Base-by-base conservation (phyloP, 2,329 filamentous ascomycete species). In the Clonostachys chloroleuca region DNA sequence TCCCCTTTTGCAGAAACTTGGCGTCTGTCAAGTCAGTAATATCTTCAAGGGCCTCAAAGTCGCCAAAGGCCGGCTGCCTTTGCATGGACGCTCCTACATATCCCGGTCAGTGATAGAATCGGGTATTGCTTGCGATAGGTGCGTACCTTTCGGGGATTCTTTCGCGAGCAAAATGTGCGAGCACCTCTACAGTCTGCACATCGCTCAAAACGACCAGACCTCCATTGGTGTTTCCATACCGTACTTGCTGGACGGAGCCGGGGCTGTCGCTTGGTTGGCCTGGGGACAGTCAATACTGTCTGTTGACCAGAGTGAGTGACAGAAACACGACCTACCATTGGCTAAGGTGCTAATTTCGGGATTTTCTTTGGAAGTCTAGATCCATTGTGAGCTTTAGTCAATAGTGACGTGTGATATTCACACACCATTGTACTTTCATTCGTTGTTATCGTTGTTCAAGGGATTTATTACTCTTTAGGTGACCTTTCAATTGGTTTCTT, bases 21-120 rank as follows among this genome's bases (percentile, higher is more conserved):
- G 85, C 85, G 6, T 77, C 75, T 0, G 83, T 87, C 46, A 89
- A 77, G 56, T 89, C 86, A 16, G 74, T 77, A 57, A 75, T 86
- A 48, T 87, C 77, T 7, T 74, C 82, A 54, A 81, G 84, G 3
- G 85, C 79, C 13, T 73, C 80, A 57, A 90, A 91, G 1, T 80
- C 82, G 20, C 87, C 87, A 54, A 87, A 84, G 6, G 86, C 82
- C 83, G 33, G 82, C 75, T 16, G 85, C 85, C 40, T 86, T 77
- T 18, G 86, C 86, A 54, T 90, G 86, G 8, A 90, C 86, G 8
- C 24, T 30, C 24, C 24, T 30, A 30, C 24, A 5, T 30, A 30
- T 30, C 24, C 24, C 51, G 48, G 5, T 48, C 12, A 45, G 37
- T 6, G 34, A 10, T n/a, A 34, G 43, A 13, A 5, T 40, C 47